These are phyloP conservation scores for Entomortierella parvispora DNA, from an alignment of 192 early-diverging fungal species.

Conservation along the genomic window DNA sequence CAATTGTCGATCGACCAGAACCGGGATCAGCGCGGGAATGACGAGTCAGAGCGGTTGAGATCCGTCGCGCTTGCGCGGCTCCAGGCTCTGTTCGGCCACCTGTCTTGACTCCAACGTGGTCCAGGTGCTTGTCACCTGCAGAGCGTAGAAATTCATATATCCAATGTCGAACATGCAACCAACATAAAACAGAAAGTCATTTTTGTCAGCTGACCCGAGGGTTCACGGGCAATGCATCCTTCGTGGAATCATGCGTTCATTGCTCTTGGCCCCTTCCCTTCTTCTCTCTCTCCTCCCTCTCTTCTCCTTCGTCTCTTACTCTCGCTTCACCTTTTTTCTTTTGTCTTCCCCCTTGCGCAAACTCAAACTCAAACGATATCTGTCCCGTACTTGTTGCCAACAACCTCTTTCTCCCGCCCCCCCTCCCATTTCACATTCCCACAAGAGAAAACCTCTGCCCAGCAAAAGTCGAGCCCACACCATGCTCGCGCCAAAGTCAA, in stretches of 20 bases:
- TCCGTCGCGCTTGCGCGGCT: constrained; percentile 36
- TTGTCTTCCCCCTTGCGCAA: not conserved
- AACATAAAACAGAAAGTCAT: too few species aligned
- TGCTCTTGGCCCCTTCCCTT: not conserved
- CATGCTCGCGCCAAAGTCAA: not conserved
- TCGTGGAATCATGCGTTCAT: not conserved
- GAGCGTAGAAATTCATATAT: not conserved
- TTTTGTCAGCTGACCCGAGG: too few species aligned
- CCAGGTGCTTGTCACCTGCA: too few species aligned
- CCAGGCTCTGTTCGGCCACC: constrained; percentile 40
- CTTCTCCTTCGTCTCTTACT: not conserved
- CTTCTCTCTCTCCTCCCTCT: not conserved
- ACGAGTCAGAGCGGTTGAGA: constrained; percentile 24
- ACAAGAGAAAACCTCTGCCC: too few species aligned
- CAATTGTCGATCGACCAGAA: not conserved
- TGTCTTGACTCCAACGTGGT: constrained; percentile 12
- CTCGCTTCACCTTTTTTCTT: not conserved
- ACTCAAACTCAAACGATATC: not conserved
- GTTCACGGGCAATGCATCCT: not conserved
- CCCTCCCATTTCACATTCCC: too few species aligned
- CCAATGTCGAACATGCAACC: too few species aligned
- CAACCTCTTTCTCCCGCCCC: too few species aligned
- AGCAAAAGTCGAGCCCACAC: not conserved
- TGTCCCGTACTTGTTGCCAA: too few species aligned
- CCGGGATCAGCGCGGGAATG: not conserved